phyloP scores from a whole-genome alignment of 179 eudicot species.

The Gypsophila paniculata region DNA sequence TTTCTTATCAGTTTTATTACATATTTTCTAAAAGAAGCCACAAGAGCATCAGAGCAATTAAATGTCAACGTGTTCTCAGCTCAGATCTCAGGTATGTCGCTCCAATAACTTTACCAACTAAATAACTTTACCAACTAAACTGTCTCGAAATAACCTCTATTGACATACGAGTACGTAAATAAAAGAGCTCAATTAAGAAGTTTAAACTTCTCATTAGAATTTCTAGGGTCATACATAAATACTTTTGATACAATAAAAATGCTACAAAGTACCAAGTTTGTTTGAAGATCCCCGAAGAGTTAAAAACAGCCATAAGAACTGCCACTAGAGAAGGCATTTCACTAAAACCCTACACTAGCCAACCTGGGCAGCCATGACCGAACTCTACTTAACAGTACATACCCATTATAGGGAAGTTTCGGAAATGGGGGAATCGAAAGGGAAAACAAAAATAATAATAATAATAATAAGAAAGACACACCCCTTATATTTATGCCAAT shows the following conservation, averaged over 20 bases:
- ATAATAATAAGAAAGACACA: conserved; percentile 22
- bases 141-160: no score
- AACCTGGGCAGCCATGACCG: conserved; percentile 89
- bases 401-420: conserved; percentile 12
- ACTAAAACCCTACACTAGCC: conserved; percentile 49
- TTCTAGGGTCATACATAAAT: conserved; percentile 17
- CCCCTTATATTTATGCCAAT: conserved; percentile 24
- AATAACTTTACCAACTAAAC: no score
- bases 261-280: conserved; percentile 20
- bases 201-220: conserved; percentile 4
- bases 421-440: background rate
- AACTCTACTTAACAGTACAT: conserved; percentile 25
- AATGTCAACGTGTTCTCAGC: no score
- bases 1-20: no score
- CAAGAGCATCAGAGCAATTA: no score
- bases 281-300: background rate
- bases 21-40: no score
- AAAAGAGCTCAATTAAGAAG: background rate
- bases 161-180: background rate
- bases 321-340: conserved; percentile 43
- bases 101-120: no score
- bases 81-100: no score
- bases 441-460: background rate
- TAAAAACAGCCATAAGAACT: conserved; percentile 31
- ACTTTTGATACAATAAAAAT: conserved; percentile 27